Evolutionary conservation across 805 yeast species (phyloP), one percentile per base, ranked within the genome.

Genomic region (Yarrowia sp.): DNA sequence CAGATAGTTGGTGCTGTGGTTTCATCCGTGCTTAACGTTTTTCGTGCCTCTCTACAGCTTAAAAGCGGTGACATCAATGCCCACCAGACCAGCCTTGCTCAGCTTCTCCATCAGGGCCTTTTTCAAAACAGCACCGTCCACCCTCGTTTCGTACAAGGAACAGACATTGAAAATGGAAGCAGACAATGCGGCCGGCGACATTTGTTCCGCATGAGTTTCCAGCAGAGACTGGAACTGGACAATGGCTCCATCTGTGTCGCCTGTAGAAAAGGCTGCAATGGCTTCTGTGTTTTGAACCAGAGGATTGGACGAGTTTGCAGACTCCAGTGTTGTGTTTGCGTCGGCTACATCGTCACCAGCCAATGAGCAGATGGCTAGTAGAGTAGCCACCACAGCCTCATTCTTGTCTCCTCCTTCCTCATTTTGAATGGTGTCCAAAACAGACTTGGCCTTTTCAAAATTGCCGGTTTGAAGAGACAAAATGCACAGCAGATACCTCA

Each of bases 221-320:
- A 54, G 22, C 61, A 54, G 9, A 12, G 44, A 1, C 46, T 54
- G 61, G 6, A 54, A 54, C 61, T 54, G 61, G 35, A 54, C 61
- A 11, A 54, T 54, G 2, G 61, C 44, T 6, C 35, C 46, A 10
- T 54, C 61, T 8, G 61, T 54, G 10, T 54, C 61, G 6, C 46
- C 46, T 0, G 61, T 26, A 3, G 46, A 54, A 28, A 54, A 54
- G 14, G 61, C 44, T 9, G 61, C 44, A 17, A 54, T 54, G 12
- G 61, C 61, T 17, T 54, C 61, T 5, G 61, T 54, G 35, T 54
- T 54, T 17, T 54, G 61, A 2, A 38, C 61, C 70, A n/a, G 17
- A 5, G 61, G 19, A 4, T 54, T 19, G 7, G 61, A n/a, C 12
- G 61, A 54, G 61, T 54, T 17, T 4, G 33, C 44, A 2, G 46